A percentile compares a stretch with the other conserved stretches of the same genome.
Evolutionary conservation across 2,329 filamentous ascomycete genomes (phyloP).

Genomic region (Aspergillus pseudotamarii): DNA sequence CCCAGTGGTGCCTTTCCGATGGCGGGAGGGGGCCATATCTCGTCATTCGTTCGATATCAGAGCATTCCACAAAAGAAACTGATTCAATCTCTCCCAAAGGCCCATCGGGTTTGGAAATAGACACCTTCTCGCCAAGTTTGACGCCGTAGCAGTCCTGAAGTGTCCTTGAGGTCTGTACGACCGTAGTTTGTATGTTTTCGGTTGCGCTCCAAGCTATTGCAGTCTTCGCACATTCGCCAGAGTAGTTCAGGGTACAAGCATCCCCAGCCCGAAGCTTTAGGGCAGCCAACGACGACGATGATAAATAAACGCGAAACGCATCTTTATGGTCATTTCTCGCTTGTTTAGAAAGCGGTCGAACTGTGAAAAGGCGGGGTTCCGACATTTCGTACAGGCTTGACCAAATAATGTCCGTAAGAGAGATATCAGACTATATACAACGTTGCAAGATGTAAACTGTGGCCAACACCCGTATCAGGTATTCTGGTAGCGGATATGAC

Average conservation of each 20-base stretch:
- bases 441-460: not conserved
- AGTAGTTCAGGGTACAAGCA: slow-evolving; percentile 48
- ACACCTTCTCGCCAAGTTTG: slow-evolving; percentile 70
- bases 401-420: not conserved
- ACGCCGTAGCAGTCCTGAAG: slow-evolving; percentile 74
- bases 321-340: slow-evolving; percentile 54
- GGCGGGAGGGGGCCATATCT: slow-evolving; percentile 37
- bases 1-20: slow-evolving; percentile 49
- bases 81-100: slow-evolving; percentile 58
- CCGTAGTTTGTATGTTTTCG: slow-evolving; percentile 66
- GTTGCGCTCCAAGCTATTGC: slow-evolving; percentile 66
- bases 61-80: slow-evolving; percentile 64
- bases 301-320: slow-evolving; percentile 62
- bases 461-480: not conserved
- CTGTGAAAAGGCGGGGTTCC: slow-evolving; percentile 50
- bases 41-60: slow-evolving; percentile 43
- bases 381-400: slow-evolving; percentile 32
- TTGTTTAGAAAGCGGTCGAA: slow-evolving; percentile 57
- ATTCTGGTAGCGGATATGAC: not conserved
- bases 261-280: slow-evolving; percentile 62
- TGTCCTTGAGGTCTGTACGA: slow-evolving; percentile 72
- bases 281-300: slow-evolving; percentile 57
- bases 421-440: not conserved
- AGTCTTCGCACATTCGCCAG: slow-evolving; percentile 49
- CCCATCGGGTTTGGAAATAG: slow-evolving; percentile 58